These are phyloP conservation scores for Isoetes taiwanensis DNA, from an alignment of 75 land plant species.

Conservation along the genomic window DNA sequence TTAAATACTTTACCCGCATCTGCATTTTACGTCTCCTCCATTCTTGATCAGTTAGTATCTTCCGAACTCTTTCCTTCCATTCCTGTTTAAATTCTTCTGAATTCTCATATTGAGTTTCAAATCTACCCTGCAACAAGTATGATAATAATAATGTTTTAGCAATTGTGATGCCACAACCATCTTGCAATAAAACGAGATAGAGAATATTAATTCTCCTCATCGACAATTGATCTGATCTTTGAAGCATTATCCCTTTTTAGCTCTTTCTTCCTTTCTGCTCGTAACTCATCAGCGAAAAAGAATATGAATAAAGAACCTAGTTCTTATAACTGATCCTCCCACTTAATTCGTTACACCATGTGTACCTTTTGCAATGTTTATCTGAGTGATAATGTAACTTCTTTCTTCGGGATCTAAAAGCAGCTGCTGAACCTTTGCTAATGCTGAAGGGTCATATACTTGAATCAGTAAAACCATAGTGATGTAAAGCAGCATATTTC, in stretches of 20 bases:
- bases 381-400: constrained; percentile 70
- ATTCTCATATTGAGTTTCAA: constrained; percentile 63
- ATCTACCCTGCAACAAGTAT: constrained; percentile 78
- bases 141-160: neutral
- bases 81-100: constrained; percentile 77
- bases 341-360: neutral
- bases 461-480: no score
- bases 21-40: constrained; percentile 93
- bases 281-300: constrained; percentile 58
- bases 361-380: constrained; percentile 75
- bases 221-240: constrained; percentile 78
- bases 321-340: neutral
- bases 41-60: constrained; percentile 83
- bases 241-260: constrained; percentile 87
- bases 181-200: no score
- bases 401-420: constrained; percentile 78
- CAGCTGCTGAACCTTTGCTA: constrained; percentile 93
- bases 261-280: constrained; percentile 69
- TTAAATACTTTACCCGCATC: constrained; percentile 97
- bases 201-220: constrained; percentile 72
- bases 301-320: neutral
- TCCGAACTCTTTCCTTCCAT: constrained; percentile 71
- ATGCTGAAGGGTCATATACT: constrained; percentile 53
- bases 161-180: no score
- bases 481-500: no score